A percentile compares a stretch with the other conserved stretches of the same genome.
These are phyloP conservation scores for Fusarium longipes DNA, from an alignment of 2,329 filamentous ascomycete species.

Conservation along the genomic window DNA sequence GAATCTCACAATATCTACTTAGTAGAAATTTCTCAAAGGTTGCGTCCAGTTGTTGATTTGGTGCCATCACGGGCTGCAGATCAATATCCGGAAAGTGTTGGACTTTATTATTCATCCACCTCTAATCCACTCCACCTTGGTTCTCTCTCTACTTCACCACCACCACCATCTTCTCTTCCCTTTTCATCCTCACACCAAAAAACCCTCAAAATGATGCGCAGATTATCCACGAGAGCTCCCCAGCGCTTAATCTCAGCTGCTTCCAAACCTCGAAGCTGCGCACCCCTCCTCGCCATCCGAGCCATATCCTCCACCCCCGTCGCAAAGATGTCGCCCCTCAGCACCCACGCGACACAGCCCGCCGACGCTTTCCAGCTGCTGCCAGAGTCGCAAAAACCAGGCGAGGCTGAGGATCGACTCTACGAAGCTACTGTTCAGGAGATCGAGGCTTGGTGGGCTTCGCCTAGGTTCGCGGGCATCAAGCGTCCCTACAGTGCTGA, in stretches of 20 bases:
- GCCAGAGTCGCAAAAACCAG: conserved; percentile 79
- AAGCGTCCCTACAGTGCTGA: conserved; percentile 90
- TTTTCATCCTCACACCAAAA: background rate
- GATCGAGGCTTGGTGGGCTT: conserved; percentile 91
- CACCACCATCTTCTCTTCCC: background rate
- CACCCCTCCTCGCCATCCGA: conserved; percentile 44
- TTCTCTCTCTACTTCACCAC: background rate
- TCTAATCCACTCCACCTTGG: conserved; percentile 2
- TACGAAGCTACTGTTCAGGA: conserved; percentile 86
- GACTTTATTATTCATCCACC: conserved; percentile 42
- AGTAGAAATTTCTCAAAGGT: no score
- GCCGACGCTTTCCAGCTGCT: conserved; percentile 89
- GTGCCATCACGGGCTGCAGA: conserved; percentile 22
- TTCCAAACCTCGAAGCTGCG: conserved; percentile 30
- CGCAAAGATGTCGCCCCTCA: conserved; percentile 47
- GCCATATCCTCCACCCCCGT: conserved; percentile 48
- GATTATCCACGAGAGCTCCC: conserved; percentile 48
- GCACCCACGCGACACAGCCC: conserved; percentile 52
- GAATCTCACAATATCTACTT: background rate
- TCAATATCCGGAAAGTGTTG: conserved; percentile 2
- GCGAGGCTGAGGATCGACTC: conserved; percentile 83
- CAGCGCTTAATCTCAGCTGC: conserved; percentile 44
- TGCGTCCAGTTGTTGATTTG: background rate
- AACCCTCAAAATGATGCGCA: conserved; percentile 48
- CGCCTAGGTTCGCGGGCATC: conserved; percentile 86